Evolutionary conservation across 768 basidiomycete species (phyloP).

Genomic region (Holtermannia corniformis): DNA sequence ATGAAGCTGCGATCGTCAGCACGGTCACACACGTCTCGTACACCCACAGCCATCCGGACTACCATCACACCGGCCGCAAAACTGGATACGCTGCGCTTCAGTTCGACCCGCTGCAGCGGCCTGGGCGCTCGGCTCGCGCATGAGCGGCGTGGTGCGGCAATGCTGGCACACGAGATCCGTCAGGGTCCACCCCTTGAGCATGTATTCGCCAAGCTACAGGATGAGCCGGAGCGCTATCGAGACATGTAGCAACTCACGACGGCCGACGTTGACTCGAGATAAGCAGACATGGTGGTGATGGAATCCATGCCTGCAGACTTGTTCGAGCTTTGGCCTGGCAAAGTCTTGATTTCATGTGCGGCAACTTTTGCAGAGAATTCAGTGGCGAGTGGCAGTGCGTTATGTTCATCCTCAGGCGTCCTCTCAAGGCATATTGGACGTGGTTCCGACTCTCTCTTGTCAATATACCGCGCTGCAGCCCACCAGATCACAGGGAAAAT

Average conservation of each 20-base stretch:
- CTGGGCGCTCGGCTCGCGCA: constrained; percentile 30
- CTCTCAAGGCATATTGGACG: no score
- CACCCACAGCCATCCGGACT: constrained; percentile 13
- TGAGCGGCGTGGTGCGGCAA: constrained; percentile 34
- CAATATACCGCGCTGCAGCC: no score
- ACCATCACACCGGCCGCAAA: constrained; percentile 39
- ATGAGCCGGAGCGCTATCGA: neutral
- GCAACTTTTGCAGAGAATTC: no score
- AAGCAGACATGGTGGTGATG: constrained; percentile 1
- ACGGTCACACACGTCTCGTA: no score
- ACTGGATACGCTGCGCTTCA: constrained; percentile 26
- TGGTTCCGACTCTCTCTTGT: no score
- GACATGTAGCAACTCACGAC: neutral
- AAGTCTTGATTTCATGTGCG: no score
- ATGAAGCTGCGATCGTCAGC: neutral
- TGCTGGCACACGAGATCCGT: constrained; percentile 34
- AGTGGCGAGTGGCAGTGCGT: no score
- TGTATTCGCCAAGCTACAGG: constrained; percentile 38
- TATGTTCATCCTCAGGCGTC: no score
- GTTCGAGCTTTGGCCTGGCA: no score
- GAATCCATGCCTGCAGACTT: no score
- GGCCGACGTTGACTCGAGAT: neutral
- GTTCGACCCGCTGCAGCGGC: constrained; percentile 18
- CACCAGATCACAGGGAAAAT: no score
- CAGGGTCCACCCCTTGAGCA: constrained; percentile 41